Percentiles rank a stretch among this genome's conserved stretches.
Conservation (phyloP, 2,329 filamentous ascomycete species). For the Apiospora sp. region DNA sequence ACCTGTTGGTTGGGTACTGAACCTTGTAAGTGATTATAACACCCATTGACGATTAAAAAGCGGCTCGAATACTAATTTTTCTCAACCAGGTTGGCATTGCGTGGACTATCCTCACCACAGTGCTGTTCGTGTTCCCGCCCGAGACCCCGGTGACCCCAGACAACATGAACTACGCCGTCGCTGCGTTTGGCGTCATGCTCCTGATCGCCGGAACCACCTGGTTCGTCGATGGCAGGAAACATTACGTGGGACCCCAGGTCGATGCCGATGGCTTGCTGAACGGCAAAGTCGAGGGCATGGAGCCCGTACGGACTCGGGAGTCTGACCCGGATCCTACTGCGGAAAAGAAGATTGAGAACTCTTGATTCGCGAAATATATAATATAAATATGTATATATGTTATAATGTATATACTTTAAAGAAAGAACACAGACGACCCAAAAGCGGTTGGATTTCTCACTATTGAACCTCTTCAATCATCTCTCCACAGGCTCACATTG, state of each 20-base stretch:
- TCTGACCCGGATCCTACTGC: not conserved
- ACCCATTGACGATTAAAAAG: no score
- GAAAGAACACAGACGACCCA: not conserved
- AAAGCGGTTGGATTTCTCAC: not conserved
- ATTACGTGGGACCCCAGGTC: conserved; percentile 51
- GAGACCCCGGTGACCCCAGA: conserved; percentile 67
- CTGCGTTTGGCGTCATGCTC: conserved; percentile 57
- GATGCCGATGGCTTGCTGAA: conserved; percentile 38
- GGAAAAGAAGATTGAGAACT: conserved; percentile 3
- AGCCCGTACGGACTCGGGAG: conserved; percentile 25
- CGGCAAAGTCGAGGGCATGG: conserved; percentile 35
- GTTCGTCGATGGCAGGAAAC: conserved; percentile 58
- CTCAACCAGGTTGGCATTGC: conserved; percentile 59
- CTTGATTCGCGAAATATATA: not conserved
- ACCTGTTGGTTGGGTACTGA: conserved; percentile 66
- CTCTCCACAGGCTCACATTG: no score
- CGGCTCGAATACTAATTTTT: conserved; percentile 48
- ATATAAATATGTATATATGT: not conserved
- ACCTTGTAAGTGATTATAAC: conserved; percentile 50
- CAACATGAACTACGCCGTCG: conserved; percentile 71
- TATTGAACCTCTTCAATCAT: not conserved
- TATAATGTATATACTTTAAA: not conserved
- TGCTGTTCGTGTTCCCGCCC: conserved; percentile 79
- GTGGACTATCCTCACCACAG: conserved; percentile 75
- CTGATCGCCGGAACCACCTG: conserved; percentile 53